phyloP scores from a whole-genome alignment of 306 rosid species.

The Echinosophora koreensis region DNA sequence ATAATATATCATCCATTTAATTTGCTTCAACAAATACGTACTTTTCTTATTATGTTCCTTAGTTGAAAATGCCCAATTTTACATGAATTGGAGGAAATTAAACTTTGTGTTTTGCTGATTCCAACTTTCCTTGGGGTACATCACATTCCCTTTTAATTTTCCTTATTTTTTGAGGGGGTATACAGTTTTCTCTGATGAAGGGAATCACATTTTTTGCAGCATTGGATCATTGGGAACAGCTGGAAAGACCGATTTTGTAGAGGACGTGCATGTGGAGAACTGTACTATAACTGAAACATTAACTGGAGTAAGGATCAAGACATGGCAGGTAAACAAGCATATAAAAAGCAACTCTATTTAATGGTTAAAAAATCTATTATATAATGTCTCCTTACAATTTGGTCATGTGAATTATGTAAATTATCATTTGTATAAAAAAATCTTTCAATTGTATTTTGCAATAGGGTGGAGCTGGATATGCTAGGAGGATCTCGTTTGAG shows the following conservation, averaged over 20 bases:
- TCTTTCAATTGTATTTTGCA: neutral
- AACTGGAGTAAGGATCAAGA: conserved; percentile 76
- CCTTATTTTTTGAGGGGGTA: neutral
- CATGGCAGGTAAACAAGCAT: conserved; percentile 61
- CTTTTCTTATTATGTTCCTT: neutral
- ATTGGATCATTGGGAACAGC: conserved; percentile 73
- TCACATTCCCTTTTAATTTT: neutral
- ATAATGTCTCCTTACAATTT: neutral
- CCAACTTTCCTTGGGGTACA: conserved; percentile 6
- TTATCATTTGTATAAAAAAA: neutral
- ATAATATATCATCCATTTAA: neutral
- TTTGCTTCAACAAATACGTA: neutral
- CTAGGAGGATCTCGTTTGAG: conserved; percentile 57
- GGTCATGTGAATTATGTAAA: neutral
- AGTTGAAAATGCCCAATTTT: neutral
- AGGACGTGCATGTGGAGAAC: conserved; percentile 60
- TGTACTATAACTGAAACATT: conserved; percentile 59
- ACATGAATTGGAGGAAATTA: neutral
- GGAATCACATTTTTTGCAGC: conserved; percentile 41
- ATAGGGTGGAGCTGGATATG: conserved; percentile 67
- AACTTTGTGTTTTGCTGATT: neutral
- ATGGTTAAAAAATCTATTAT: neutral
- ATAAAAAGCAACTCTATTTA: neutral
- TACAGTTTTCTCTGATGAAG: conserved; percentile 6
- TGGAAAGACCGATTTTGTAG: conserved; percentile 53